Evolutionary conservation across 2,329 filamentous ascomycete species (phyloP).

Genomic region (Pseudogymnoascus sp.): DNA sequence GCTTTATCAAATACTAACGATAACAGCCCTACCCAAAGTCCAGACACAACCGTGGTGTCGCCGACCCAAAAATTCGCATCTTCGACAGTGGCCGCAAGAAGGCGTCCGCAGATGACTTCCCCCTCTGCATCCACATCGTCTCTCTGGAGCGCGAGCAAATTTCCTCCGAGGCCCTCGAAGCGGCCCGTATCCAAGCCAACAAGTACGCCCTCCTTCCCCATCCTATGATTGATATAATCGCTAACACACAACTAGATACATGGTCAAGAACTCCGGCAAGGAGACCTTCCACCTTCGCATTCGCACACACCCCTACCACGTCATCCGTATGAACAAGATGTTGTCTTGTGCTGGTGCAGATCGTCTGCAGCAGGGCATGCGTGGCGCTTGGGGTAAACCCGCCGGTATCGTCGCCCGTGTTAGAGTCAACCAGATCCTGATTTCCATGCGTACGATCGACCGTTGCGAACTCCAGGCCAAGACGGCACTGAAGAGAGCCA

Average conservation of each 20-base stretch:
- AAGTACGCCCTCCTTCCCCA: conserved; percentile 50
- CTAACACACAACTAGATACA: conserved; percentile 35
- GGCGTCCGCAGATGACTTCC: conserved; percentile 98
- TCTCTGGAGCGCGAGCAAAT: conserved; percentile 99
- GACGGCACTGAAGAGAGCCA: conserved; percentile 86
- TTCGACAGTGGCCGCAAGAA: conserved; percentile 99
- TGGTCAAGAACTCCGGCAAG: conserved; percentile 66
- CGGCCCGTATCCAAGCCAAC: conserved; percentile 99
- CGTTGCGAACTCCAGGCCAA: conserved; percentile 50
- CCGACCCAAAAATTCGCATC: conserved; percentile 80
- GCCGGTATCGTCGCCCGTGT: conserved; percentile 98
- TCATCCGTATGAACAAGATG: conserved; percentile 99
- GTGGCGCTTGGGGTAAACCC: conserved; percentile 99
- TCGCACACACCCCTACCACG: conserved; percentile 97
- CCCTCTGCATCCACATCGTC: conserved; percentile 96
- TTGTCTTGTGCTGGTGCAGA: conserved; percentile 99
- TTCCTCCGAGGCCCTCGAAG: conserved; percentile 98
- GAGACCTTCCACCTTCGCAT: conserved; percentile 68
- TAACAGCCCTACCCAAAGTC: conserved; percentile 94
- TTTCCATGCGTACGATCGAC: conserved; percentile 96
- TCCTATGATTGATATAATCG: conserved; percentile 37
- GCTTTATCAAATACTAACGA: conserved; percentile 13
- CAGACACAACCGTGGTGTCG: conserved; percentile 99
- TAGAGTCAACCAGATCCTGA: conserved; percentile 99
- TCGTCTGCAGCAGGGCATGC: conserved; percentile 99